Base-by-base conservation (phyloP, 2,329 filamentous ascomycete species). In the Aspergillus persii region DNA sequence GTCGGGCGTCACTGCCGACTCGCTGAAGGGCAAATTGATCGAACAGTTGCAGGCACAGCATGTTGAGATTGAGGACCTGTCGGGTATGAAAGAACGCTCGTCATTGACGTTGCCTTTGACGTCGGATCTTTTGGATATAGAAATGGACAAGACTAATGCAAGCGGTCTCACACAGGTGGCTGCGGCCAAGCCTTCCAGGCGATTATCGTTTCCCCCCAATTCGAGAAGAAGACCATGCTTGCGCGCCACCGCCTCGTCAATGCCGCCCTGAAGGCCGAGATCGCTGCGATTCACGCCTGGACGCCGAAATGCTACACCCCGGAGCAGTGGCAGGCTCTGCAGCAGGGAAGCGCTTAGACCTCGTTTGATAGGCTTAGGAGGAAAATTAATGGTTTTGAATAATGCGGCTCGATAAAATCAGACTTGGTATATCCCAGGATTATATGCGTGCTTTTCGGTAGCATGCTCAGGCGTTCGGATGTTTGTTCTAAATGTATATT, bases 231-330 rank as follows among this genome's bases (percentile, higher is more conserved):
- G 75, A 89, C 80, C 71, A 90, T 90, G 54, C 86, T 97, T 59
- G 92, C 92, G 73, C 85, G 93, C 58, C 91, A 96, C 77, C 87
- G 93, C 48, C 83, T 96, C 63, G 92, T 96, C 68, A 96, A 97
- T 77, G 84, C 84, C 15, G 87, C 87, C 4, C 81, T 97, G 68
- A 94, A 92, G 79, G 85, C 88, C 50, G 92, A 97, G 79, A 96
- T 97, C 74, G 90, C 91, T 15, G 86, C 85, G 64, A 96, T 97
- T 68, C 93, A 97, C 80, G 93, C 93, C 44, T 97, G 93, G 93
- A 96, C 91, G 57, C 91, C 92, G 30, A 96, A 92, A 78, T 96
- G 93, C 75, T 90, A 92, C 79, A 97, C 93, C 8, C 91, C 91
- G 0, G 91, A 92, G 69, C 91, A 97, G 80, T 96, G 90, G 87